Percentiles rank a stretch among this genome's conserved stretches.
These are phyloP conservation scores for Kodamaea kaohsiungensis DNA, from an alignment of 805 yeast species.

Conservation along the genomic window DNA sequence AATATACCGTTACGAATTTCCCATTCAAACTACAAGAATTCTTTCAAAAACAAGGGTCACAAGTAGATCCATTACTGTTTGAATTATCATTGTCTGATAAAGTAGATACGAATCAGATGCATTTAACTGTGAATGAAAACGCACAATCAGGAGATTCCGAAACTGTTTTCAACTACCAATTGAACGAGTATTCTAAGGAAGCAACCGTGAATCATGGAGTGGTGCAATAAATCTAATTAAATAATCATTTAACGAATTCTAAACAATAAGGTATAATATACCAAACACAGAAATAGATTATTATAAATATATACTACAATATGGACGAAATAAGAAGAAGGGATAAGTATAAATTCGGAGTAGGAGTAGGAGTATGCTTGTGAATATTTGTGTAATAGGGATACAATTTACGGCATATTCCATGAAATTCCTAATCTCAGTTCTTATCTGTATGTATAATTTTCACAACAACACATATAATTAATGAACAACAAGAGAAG, in stretches of 20 bases:
- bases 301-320: too few species aligned
- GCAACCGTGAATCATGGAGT: background rate
- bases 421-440: background rate
- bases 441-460: background rate
- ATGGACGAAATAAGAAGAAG: background rate
- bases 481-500: background rate
- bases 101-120: background rate
- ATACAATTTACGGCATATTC: background rate
- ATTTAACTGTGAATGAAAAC: background rate
- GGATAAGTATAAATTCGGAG: background rate
- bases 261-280: background rate
- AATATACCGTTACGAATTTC: conserved; percentile 2
- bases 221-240: background rate
- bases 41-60: conserved; percentile 1
- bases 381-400: background rate
- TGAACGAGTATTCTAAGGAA: background rate
- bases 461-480: background rate
- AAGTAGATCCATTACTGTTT: conserved; percentile 2
- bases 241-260: too few species aligned
- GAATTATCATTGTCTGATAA: background rate
- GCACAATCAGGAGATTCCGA: background rate
- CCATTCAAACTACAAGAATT: conserved; percentile 4
- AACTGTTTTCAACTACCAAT: background rate
- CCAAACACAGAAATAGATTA: background rate
- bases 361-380: background rate